A percentile compares a stretch with the other conserved stretches of the same genome.
phyloP scores from a whole-genome alignment of 306 rosid genomes.

The Luffa acutangula region DNA sequence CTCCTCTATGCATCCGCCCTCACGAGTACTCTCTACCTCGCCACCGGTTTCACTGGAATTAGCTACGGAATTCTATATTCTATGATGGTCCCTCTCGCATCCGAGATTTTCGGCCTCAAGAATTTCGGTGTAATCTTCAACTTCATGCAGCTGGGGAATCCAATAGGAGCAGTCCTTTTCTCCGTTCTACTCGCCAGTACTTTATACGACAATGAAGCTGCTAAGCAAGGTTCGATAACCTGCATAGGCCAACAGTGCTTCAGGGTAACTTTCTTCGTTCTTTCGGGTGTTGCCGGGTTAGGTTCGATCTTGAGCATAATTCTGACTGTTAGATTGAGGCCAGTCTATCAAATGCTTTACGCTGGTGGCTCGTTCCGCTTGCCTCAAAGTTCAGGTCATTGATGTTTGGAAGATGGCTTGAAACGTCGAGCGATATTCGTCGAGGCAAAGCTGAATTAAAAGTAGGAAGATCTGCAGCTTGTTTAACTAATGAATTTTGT shows the following conservation, averaged over 20 bases:
- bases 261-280: constrained; percentile 59
- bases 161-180: constrained; percentile 63
- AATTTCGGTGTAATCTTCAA: constrained; percentile 53
- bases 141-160: constrained; percentile 56
- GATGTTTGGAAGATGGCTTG: background rate
- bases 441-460: background rate
- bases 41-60: constrained; percentile 63
- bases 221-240: constrained; percentile 56
- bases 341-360: constrained; percentile 67
- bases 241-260: constrained; percentile 65
- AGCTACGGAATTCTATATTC: constrained; percentile 58
- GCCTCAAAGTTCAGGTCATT: constrained; percentile 24
- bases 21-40: constrained; percentile 42
- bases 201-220: constrained; percentile 67
- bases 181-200: constrained; percentile 52
- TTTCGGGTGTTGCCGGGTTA: constrained; percentile 51
- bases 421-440: background rate
- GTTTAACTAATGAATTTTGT: background rate
- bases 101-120: constrained; percentile 63
- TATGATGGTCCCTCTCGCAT: constrained; percentile 38
- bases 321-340: constrained; percentile 54
- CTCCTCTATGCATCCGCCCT: constrained; percentile 46
- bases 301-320: constrained; percentile 55
- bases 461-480: background rate
- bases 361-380: constrained; percentile 50